A percentile compares a stretch with the other conserved stretches of the same genome.
phyloP scores from a whole-genome alignment of 176 grass and related monocot species.

The Triticum aestivum region IWGSC_CS_RefSeq_v2.1 NC_057798.1:436144659-436145158 shows the following conservation, averaged over 20 bases:
- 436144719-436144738: too few species aligned
- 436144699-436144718: too few species aligned
- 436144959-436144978: conserved; percentile 2
- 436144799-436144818: too few species aligned
- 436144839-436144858: too few species aligned
- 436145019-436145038: conserved; percentile 14
- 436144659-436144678: too few species aligned
- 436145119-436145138: conserved; percentile 31
- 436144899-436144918: conserved; percentile 32
- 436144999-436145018: conserved; percentile 3
- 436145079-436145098: not conserved
- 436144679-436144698: too few species aligned
- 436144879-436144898: conserved; percentile 38
- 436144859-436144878: not conserved
- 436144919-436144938: conserved; percentile 19
- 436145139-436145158: conserved; percentile 12
- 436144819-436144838: too few species aligned
- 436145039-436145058: not conserved
- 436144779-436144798: too few species aligned
- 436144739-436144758: too few species aligned
- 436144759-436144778: too few species aligned
- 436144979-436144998: conserved; percentile 37
- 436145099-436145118: conserved; percentile 16
- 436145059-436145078: conserved; percentile 10
- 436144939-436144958: not conserved